phyloP scores from a whole-genome alignment of 495 filamentous ascomycete species.

The Aspergillus avenaceus region DNA sequence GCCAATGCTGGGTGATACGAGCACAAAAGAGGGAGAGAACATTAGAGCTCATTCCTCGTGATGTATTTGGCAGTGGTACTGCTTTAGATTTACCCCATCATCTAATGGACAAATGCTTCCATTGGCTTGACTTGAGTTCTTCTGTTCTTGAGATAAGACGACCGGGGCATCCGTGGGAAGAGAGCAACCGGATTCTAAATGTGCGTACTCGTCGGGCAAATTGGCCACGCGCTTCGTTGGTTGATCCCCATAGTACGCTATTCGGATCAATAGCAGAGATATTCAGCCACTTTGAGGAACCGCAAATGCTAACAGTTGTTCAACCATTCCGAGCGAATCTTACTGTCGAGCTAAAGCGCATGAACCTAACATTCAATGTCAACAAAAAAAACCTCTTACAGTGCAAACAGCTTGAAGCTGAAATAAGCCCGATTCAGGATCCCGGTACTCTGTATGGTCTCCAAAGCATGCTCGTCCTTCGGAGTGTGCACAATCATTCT shows the following conservation, averaged over 20 bases:
- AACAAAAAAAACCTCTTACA: constrained; percentile 14
- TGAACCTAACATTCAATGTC: constrained; percentile 48
- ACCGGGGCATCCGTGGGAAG: constrained; percentile 31
- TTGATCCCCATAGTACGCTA: constrained; percentile 30
- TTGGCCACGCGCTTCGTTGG: constrained; percentile 11
- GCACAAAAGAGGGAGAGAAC: constrained; percentile 3
- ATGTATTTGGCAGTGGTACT: constrained; percentile 23
- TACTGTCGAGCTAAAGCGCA: constrained; percentile 41
- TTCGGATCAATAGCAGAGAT: constrained; percentile 25
- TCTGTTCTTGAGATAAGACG: constrained; percentile 33
- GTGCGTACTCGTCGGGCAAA: constrained; percentile 20
- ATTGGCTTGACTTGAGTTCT: constrained; percentile 54
- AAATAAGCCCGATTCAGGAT: constrained; percentile 48
- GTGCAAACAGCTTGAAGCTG: constrained; percentile 35
- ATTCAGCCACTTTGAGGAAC: constrained; percentile 30
- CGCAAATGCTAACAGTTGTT: constrained; percentile 29
- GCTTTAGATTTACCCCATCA: constrained; percentile 37
- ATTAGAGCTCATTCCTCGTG: constrained; percentile 44
- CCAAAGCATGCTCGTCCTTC: constrained; percentile 49
- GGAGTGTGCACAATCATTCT: constrained; percentile 20
- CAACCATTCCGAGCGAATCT: constrained; percentile 18
- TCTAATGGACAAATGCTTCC: constrained; percentile 45
- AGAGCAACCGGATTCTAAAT: constrained; percentile 26
- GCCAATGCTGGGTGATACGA: constrained; percentile 21
- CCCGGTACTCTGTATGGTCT: constrained; percentile 53